Evolutionary conservation across 2,329 filamentous ascomycete species (phyloP).

Genomic region (Beauveria medogensis): DNA sequence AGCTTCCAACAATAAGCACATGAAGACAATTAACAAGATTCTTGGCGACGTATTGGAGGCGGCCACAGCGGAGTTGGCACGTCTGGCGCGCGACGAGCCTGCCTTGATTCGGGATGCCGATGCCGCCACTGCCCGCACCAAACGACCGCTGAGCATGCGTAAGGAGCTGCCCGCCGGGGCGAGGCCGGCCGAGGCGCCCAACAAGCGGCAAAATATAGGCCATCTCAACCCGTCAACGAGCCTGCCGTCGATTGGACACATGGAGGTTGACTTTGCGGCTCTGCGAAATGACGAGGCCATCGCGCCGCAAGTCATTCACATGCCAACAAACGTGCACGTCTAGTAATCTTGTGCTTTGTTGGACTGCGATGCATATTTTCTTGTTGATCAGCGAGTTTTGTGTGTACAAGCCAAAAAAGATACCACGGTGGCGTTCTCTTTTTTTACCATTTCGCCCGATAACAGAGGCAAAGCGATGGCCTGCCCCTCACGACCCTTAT

Average conservation of each 20-base stretch:
- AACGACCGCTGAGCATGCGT: constrained; percentile 46
- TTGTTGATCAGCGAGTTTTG: constrained; percentile 9
- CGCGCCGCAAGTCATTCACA: background rate
- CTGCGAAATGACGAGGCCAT: background rate
- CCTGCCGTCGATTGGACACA: background rate
- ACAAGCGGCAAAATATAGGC: constrained; percentile 15
- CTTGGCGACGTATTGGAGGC: constrained; percentile 56
- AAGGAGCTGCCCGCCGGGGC: constrained; percentile 30
- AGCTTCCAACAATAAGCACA: constrained; percentile 73
- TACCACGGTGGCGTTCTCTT: constrained; percentile 2
- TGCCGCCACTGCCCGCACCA: constrained; percentile 37
- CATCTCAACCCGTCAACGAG: background rate
- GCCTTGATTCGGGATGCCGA: constrained; percentile 33
- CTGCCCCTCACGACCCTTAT: background rate
- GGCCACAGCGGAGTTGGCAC: constrained; percentile 51
- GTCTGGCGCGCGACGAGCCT: constrained; percentile 45
- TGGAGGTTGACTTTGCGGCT: constrained; percentile 7
- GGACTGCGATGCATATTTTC: background rate
- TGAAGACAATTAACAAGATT: constrained; percentile 59
- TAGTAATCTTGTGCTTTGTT: background rate
- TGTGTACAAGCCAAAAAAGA: background rate
- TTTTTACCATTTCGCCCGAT: background rate
- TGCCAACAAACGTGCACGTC: background rate
- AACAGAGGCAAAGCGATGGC: background rate
- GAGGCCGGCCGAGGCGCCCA: constrained; percentile 19